phyloP scores from a whole-genome alignment of 805 yeast species.

The Phaffomyces antillensis region DNA sequence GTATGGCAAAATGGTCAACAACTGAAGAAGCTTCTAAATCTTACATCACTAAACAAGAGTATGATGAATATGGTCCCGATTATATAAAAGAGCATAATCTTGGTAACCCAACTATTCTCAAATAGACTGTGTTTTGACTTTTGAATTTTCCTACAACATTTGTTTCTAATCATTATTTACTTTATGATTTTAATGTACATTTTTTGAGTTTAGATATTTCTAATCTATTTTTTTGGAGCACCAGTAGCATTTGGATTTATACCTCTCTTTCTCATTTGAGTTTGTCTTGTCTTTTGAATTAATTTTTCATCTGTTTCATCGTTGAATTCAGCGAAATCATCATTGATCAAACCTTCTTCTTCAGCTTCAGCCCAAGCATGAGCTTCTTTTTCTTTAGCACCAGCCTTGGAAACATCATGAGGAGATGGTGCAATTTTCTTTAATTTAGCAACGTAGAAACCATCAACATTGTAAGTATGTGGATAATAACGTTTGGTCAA shows the following conservation, averaged over 20 bases:
- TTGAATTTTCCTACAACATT: neutral
- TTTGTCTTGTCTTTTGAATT: constrained; percentile 62
- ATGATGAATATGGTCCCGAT: constrained; percentile 84
- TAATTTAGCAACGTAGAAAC: constrained; percentile 95
- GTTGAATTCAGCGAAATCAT: constrained; percentile 74
- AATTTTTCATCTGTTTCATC: constrained; percentile 64
- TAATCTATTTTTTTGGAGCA: constrained; percentile 6
- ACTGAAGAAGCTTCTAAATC: constrained; percentile 38
- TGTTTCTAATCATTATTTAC: neutral
- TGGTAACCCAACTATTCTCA: constrained; percentile 42
- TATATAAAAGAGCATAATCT: constrained; percentile 80
- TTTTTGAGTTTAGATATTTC: no score
- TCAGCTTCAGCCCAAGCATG: constrained; percentile 75
- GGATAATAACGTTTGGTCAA: constrained; percentile 96
- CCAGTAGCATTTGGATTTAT: constrained; percentile 48
- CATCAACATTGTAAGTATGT: constrained; percentile 97
- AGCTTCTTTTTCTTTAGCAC: constrained; percentile 79
- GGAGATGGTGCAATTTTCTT: constrained; percentile 84
- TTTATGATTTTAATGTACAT: neutral
- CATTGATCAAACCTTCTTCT: constrained; percentile 73
- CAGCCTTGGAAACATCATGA: constrained; percentile 77
- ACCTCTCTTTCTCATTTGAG: constrained; percentile 62
- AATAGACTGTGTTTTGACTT: neutral
- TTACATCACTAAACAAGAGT: constrained; percentile 62
- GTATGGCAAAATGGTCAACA: constrained; percentile 77